Conservation (phyloP, 192 early-diverging fungal genomes). For the Coemansia sp. region DNA sequence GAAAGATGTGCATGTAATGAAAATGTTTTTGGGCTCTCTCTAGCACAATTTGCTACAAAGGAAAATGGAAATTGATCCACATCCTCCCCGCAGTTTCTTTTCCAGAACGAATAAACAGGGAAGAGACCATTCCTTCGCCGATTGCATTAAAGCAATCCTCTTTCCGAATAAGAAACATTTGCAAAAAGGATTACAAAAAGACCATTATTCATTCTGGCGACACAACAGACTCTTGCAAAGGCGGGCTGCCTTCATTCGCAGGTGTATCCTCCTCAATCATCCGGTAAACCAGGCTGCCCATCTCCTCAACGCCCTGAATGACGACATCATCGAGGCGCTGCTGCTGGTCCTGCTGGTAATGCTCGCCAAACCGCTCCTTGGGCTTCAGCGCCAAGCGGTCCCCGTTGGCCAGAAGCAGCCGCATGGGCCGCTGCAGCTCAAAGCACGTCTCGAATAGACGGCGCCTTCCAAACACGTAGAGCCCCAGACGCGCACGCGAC, state of each 20-base stretch:
- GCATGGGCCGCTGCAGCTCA: conserved; percentile 76
- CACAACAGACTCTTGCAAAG: not conserved
- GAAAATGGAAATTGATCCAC: not conserved
- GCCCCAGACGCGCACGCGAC: conserved; percentile 89
- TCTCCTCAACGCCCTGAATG: conserved; percentile 37
- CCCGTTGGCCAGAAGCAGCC: conserved; percentile 62
- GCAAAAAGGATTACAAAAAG: not conserved
- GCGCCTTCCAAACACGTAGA: conserved; percentile 87
- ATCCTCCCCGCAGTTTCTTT: no score
- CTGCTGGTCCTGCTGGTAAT: conserved; percentile 14
- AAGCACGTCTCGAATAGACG: conserved; percentile 76
- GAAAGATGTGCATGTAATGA: no score
- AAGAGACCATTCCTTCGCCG: no score
- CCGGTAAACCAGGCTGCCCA: conserved; percentile 28
- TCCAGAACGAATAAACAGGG: no score
- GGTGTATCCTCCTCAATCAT: conserved; percentile 17
- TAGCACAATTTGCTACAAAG: conserved; percentile 1
- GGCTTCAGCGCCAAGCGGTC: conserved; percentile 58
- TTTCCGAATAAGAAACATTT: no score
- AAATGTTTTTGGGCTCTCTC: no score
- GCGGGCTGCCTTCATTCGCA: not conserved
- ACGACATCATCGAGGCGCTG: not conserved
- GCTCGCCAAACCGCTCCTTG: conserved; percentile 55
- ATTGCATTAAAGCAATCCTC: no score
- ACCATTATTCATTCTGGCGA: no score